Evolutionary conservation across 2,329 filamentous ascomycete genomes (phyloP), one percentile per base, ranked within the genome.

Genomic region (Ascochyta pisi): DNA sequence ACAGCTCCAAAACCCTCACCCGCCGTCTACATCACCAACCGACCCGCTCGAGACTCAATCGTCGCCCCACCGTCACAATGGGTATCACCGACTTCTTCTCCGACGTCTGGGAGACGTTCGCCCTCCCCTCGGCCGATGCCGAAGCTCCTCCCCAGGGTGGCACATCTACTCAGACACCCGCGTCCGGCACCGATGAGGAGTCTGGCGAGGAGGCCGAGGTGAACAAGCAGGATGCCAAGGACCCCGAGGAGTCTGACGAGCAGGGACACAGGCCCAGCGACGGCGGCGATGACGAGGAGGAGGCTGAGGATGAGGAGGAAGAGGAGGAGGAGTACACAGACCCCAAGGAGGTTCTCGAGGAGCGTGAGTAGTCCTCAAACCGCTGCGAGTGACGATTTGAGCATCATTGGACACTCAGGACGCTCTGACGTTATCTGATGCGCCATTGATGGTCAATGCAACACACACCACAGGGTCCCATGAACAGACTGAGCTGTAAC

Each of bases 321-420:
- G 90, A 93, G 57, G 91, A 95, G 48, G 91, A 94, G 61, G 91
- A 95, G 81, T 81, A 86, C 61, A 87, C 89, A 68, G 94, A 98
- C 77, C 87, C 89, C 69, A 96, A 96, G 85, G 91, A 93, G 61
- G 85, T 86, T 78, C 80, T 98, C 61, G 90, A 96, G 81, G 92
- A 96, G 86, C 92, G 95, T 98, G 79, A 84, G 91, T 88, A 48
- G 33, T 39, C 50, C 35, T 45, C 13, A 46, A 47, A n/a, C 4
- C 33, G 35, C 16, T 22, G 27, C 23, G 22, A 37, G n/a, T n/a
- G 15, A 27, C 26, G n/a, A 9, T 9, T 24, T 27, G 39, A 39
- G 42, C 29, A 41, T 19, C n/a, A 9, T 38, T 43, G n/a, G 26
- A 12, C 10, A 24, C 13, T 29, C 16, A 29, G n/a, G 7, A 34